phyloP scores from a whole-genome alignment of 78 protist genomes.

The Goniomonas avonlea region DNA sequence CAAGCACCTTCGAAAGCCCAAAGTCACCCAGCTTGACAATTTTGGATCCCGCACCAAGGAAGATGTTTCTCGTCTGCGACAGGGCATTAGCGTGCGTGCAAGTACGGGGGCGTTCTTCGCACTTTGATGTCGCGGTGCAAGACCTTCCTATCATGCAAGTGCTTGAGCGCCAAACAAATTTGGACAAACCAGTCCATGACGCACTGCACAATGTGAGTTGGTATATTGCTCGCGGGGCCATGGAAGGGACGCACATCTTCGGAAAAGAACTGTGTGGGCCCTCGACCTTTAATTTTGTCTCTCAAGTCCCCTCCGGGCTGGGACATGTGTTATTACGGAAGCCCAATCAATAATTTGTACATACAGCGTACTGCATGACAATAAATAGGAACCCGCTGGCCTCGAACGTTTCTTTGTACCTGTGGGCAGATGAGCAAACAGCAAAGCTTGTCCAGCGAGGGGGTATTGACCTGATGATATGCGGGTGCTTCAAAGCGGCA shows the following conservation, averaged over 20 bases:
- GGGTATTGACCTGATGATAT: constrained; percentile 11
- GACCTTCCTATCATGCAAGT: constrained; percentile 41
- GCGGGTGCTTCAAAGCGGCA: constrained; percentile 14
- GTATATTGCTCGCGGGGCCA: too few relatives aligned
- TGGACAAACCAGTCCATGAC: constrained; percentile 35
- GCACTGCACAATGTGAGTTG: too few relatives aligned
- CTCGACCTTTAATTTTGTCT: neutral
- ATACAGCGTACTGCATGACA: constrained; percentile 26
- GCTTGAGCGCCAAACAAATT: constrained; percentile 36
- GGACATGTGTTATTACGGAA: too few relatives aligned
- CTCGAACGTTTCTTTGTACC: constrained; percentile 30
- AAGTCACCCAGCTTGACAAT: constrained; percentile 51
- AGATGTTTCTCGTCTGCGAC: constrained; percentile 58
- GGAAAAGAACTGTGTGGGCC: neutral
- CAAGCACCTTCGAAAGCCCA: constrained; percentile 32
- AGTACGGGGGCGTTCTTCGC: too few relatives aligned
- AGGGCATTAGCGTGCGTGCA: too few relatives aligned
- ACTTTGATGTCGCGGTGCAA: constrained; percentile 52
- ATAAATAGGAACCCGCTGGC: constrained; percentile 2
- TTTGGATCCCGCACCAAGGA: constrained; percentile 31
- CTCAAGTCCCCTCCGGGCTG: constrained; percentile 32
- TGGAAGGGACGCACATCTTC: too few relatives aligned
- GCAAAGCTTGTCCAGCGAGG: too few relatives aligned
- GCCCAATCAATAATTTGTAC: too few relatives aligned
- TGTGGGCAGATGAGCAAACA: too few relatives aligned